Base-by-base conservation (phyloP, 2,329 filamentous ascomycete species). In the Lasiodiplodia hormozganensis region DNA sequence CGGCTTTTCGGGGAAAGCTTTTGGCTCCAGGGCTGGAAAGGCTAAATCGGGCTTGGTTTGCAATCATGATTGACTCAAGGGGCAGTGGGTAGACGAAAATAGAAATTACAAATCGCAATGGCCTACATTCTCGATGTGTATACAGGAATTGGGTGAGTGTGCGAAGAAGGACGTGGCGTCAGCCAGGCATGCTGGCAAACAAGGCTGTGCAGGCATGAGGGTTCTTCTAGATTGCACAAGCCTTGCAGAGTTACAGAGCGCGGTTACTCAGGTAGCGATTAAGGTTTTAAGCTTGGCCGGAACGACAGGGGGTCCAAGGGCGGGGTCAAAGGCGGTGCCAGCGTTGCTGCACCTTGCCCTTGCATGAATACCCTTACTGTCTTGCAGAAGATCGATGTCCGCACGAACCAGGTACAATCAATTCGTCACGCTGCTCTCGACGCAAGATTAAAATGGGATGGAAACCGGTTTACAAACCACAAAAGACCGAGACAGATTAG, bases 211-310 rank as follows among this genome's bases (percentile, higher is more conserved):
- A n/a, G n/a, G 43, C 43, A 47, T n/a, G 43, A 8, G 3, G 43
- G 14, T 47, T 10, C n/a, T 14, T 21, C 43, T n/a, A 47, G 18
- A 47, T n/a, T n/a, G n/a, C 43, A 47, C 43, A 47, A 47, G 43
- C 43, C 43, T 47, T 47, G n/a, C 43, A 21, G 21, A 10, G 10
- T 21, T 11, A 47, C 21, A 21, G n/a, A 47, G 18, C 7, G 43
- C 43, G 18, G 43, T 47, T 47, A 47, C 43, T 47, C 43, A 47
- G 21, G 43, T 18, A 47, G 43, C 43, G 43, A 16, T 62, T 62
- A 62, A 62, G 43, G 43, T 62, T 62, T 62, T 51, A 62, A 62
- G 58, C 58, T 62, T 62, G 58, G 49, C 43, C 7, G 21, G 16
- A 49, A 47, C n/a, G 43, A 47, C n/a, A 47, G 43, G n/a, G 31